These are phyloP conservation scores for Metschnikowia lunata DNA, from an alignment of 805 yeast species.

Conservation along the genomic window DNA sequence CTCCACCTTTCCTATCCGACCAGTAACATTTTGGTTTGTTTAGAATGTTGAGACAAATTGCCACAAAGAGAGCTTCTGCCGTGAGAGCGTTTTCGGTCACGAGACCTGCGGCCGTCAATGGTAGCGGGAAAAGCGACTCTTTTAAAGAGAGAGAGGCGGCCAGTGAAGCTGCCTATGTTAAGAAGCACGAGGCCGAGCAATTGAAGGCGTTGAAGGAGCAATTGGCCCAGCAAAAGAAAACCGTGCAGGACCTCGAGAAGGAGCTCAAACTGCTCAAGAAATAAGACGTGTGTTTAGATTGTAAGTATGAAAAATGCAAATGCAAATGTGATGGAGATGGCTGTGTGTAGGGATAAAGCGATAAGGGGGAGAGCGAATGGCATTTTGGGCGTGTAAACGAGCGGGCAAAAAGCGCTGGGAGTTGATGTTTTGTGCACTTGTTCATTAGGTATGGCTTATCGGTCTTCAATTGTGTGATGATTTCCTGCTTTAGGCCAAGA, in stretches of 20 bases:
- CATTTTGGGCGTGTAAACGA: too few relatives aligned
- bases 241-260: constrained; percentile 45
- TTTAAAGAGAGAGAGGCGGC: constrained; percentile 85
- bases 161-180: constrained; percentile 79
- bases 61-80: constrained; percentile 14
- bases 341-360: too few relatives aligned
- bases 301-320: not conserved
- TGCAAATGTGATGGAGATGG: too few relatives aligned
- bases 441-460: too few relatives aligned
- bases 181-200: constrained; percentile 87
- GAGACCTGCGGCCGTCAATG: constrained; percentile 9
- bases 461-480: too few relatives aligned
- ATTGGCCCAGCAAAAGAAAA: constrained; percentile 68
- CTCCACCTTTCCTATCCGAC: not conserved
- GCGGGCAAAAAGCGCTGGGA: too few relatives aligned
- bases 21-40: too few relatives aligned
- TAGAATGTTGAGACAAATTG: constrained; percentile 20
- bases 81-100: constrained; percentile 16
- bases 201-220: constrained; percentile 70
- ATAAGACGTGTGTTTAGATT: constrained; percentile 20
- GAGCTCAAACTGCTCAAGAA: constrained; percentile 49
- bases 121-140: constrained; percentile 20
- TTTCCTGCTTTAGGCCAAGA: too few relatives aligned
- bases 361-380: too few relatives aligned
- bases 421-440: too few relatives aligned